Evolutionary conservation across 441 rosid genomes (phyloP).

Genomic region (Corymbia calophylla): DNA sequence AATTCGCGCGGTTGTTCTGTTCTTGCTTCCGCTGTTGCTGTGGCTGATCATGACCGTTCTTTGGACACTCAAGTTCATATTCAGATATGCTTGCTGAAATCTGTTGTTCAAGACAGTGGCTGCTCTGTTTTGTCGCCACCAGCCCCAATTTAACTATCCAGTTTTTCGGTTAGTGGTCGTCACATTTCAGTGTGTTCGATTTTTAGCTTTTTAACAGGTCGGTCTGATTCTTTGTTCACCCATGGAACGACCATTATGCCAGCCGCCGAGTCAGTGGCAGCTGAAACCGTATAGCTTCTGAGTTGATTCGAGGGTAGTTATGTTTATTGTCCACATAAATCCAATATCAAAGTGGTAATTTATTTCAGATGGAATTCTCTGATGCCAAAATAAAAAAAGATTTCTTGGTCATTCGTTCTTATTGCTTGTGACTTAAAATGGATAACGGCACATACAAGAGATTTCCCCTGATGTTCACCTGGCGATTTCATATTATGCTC

Average conservation of each 20-base stretch:
- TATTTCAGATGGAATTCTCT: not conserved
- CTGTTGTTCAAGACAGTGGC: not conserved
- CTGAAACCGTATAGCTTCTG: not conserved
- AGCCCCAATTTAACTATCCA: not conserved
- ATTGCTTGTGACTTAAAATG: not conserved
- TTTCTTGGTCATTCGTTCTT: not conserved
- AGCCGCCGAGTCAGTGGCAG: not conserved
- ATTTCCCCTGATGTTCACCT: not conserved
- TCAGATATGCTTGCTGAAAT: not conserved
- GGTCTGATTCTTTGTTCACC: not conserved
- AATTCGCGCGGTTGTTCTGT: not conserved
- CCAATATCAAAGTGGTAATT: not conserved
- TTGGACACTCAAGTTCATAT: not conserved
- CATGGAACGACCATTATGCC: not conserved
- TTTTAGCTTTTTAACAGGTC: not conserved
- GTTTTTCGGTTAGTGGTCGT: not conserved
- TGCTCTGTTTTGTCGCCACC: not conserved
- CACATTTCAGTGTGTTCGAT: not conserved
- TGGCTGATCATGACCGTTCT: not conserved
- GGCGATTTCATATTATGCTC: not conserved
- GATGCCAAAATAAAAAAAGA: not conserved
- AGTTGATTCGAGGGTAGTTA: not conserved
- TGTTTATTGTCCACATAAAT: not conserved
- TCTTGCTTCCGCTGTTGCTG: not conserved
- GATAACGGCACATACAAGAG: not conserved